Percentiles rank a stretch among this genome's conserved stretches.
Evolutionary conservation across 768 basidiomycete genomes (phyloP).

Genomic region (Trametes elegans): DNA sequence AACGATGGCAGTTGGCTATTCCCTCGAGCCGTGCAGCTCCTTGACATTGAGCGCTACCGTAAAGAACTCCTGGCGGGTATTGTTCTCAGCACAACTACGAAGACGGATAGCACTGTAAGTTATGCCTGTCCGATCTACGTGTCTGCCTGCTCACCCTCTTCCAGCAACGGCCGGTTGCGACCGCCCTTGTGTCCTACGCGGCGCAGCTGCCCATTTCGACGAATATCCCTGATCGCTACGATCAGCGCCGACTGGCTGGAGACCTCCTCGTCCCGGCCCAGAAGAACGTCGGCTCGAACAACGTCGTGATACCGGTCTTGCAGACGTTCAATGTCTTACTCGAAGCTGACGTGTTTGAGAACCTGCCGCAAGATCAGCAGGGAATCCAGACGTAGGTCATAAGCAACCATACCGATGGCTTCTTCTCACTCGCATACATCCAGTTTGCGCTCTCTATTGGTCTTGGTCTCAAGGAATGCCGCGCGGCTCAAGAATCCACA

Average conservation of each 20-base stretch:
- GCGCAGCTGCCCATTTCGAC: slow-evolving; percentile 46
- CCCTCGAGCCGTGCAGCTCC: slow-evolving; percentile 64
- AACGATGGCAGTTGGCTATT: slow-evolving; percentile 74
- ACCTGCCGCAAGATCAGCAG: slow-evolving; percentile 42
- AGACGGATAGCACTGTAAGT: slow-evolving; percentile 82
- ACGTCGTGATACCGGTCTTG: slow-evolving; percentile 77
- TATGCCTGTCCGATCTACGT: neutral
- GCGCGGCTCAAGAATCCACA: slow-evolving; percentile 78
- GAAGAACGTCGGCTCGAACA: slow-evolving; percentile 58
- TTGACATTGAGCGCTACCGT: slow-evolving; percentile 64
- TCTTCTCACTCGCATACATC: neutral
- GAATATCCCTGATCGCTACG: slow-evolving; percentile 37
- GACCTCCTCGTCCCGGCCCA: slow-evolving; percentile 59
- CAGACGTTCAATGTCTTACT: slow-evolving; percentile 74
- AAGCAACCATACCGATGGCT: neutral
- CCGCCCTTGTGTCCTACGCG: slow-evolving; percentile 59
- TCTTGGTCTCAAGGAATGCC: slow-evolving; percentile 60
- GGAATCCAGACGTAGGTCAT: slow-evolving; percentile 53
- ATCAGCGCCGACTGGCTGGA: slow-evolving; percentile 47
- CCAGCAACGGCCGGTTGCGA: slow-evolving; percentile 68
- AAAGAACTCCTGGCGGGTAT: slow-evolving; percentile 63
- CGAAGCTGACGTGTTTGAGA: slow-evolving; percentile 59
- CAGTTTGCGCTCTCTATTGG: slow-evolving; percentile 55
- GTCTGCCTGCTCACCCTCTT: slow-evolving; percentile 13
- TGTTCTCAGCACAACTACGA: slow-evolving; percentile 77